Conservation (phyloP, 257 asterid species). For the Solanum sejunctum region DNA sequence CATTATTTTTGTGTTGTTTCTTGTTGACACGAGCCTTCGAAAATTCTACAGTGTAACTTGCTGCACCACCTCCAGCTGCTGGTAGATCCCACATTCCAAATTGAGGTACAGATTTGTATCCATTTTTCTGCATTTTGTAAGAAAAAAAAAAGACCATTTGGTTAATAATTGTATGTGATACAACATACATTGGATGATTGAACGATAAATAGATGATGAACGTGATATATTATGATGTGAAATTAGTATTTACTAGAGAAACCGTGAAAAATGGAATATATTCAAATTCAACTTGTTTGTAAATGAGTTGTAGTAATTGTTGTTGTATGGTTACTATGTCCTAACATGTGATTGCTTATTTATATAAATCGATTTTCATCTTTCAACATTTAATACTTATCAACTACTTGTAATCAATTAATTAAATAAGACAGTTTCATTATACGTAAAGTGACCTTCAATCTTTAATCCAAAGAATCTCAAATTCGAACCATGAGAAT, state of each 20-base stretch:
- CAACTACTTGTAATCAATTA: neutral
- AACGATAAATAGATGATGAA: neutral
- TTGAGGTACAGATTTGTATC: neutral
- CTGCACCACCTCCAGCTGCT: neutral
- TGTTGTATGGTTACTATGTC: neutral
- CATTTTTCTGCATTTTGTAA: neutral
- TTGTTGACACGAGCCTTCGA: neutral
- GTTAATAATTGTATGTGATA: neutral
- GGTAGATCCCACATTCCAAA: conserved; percentile 2
- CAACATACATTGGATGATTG: neutral
- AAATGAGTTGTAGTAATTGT: neutral
- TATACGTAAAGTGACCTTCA: too few relatives aligned
- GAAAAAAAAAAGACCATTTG: neutral
- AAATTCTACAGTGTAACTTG: neutral
- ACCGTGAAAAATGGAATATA: neutral
- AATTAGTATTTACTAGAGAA: neutral
- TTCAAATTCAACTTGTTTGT: neutral
- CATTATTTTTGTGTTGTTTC: neutral
- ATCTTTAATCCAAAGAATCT: too few relatives aligned
- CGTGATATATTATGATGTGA: neutral
- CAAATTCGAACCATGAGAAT: too few relatives aligned
- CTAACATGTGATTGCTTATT: neutral
- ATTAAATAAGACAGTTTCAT: too few relatives aligned
- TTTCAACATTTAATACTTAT: too few relatives aligned
- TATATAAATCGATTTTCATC: too few relatives aligned